These are phyloP conservation scores for Chrysoporthe austroafricana DNA, from an alignment of 2,329 filamentous ascomycete genomes.

Conservation along the genomic window DNA sequence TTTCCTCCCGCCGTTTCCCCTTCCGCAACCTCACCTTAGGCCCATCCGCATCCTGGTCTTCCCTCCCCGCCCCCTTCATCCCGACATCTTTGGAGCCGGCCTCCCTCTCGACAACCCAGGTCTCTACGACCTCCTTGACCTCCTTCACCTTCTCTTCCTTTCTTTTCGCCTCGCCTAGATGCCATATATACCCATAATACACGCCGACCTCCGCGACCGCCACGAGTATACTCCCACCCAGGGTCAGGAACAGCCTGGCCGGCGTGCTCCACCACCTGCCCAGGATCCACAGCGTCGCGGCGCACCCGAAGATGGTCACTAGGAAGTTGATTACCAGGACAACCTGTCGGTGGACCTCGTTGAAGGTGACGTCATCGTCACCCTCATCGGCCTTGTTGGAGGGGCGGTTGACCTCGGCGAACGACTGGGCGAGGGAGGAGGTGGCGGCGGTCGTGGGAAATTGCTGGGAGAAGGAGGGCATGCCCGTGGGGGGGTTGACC, in stretches of 20 bases:
- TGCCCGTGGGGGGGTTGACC: constrained; percentile 61
- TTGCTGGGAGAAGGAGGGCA: constrained; percentile 58
- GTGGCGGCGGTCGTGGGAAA: constrained; percentile 53
- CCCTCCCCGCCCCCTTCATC: constrained; percentile 30
- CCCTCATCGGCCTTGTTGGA: constrained; percentile 49
- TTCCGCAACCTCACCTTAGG: constrained; percentile 28
- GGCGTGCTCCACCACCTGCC: constrained; percentile 77
- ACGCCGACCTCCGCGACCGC: constrained; percentile 78
- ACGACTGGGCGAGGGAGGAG: constrained; percentile 54
- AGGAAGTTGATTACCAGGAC: constrained; percentile 89
- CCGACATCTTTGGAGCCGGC: constrained; percentile 30
- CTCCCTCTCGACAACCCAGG: constrained; percentile 65
- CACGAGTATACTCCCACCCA: constrained; percentile 71
- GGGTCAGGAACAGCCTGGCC: constrained; percentile 69
- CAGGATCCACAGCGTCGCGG: constrained; percentile 76
- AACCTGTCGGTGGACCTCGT: constrained; percentile 79
- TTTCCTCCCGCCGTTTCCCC: not conserved
- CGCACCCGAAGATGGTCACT: constrained; percentile 80
- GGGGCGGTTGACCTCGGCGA: constrained; percentile 57
- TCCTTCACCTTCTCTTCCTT: constrained; percentile 65
- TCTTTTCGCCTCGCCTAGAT: constrained; percentile 69
- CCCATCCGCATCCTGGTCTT: constrained; percentile 28
- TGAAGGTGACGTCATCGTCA: constrained; percentile 67
- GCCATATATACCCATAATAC: constrained; percentile 75
- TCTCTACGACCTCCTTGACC: constrained; percentile 70